phyloP scores from a whole-genome alignment of 78 protist genomes.

The Dictyostelium brefeldianum region DNA sequence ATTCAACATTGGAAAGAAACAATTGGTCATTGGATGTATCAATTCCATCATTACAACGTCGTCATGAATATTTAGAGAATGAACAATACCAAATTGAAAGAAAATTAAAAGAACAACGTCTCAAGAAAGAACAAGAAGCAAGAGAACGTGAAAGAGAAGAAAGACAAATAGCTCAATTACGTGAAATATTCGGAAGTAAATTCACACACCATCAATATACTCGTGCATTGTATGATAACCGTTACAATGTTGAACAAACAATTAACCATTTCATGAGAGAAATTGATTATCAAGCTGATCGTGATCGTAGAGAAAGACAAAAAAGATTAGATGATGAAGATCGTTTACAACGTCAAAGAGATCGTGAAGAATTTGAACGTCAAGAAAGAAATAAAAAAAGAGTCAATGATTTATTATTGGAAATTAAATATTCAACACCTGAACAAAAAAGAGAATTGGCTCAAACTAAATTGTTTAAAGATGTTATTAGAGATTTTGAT shows the following conservation, averaged over 20 bases:
- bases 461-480: slow-evolving; percentile 33
- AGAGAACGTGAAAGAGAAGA: slow-evolving; percentile 38
- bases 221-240: not conserved
- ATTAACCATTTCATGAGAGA: slow-evolving; percentile 32
- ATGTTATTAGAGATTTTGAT: slow-evolving; percentile 32
- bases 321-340: slow-evolving; percentile 15
- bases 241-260: slow-evolving; percentile 19
- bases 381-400: slow-evolving; percentile 32
- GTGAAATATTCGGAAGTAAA: slow-evolving; percentile 50
- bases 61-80: slow-evolving; percentile 38
- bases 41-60: not conserved
- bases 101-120: not conserved
- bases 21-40: slow-evolving; percentile 49
- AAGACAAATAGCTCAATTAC: not conserved
- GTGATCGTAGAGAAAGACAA: not conserved
- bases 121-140: not conserved
- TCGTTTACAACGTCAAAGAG: slow-evolving; percentile 6
- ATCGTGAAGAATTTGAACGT: slow-evolving; percentile 21
- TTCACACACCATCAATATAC: slow-evolving; percentile 1
- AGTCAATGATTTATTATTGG: slow-evolving; percentile 24
- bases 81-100: slow-evolving; percentile 43
- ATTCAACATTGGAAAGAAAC: slow-evolving; percentile 40
- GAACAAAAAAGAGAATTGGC: slow-evolving; percentile 30
- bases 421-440: slow-evolving; percentile 1
- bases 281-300: not conserved